Evolutionary conservation across 2,329 filamentous ascomycete species (phyloP).

Genomic region (Fusarium secorum): DNA sequence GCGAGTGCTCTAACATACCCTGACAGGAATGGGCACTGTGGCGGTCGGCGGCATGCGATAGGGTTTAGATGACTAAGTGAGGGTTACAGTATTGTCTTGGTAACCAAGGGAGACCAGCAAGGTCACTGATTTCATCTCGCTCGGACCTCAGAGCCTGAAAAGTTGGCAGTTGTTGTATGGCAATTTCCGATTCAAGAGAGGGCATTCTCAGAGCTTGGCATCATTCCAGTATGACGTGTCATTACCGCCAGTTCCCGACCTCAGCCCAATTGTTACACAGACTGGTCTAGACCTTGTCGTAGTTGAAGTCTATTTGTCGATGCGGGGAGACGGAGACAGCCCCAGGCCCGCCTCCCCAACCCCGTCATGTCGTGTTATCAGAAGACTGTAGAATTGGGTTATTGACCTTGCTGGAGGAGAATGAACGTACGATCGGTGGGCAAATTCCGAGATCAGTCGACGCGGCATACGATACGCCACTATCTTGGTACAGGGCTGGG

Average conservation of each 20-base stretch:
- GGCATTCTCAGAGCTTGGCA: too few species aligned
- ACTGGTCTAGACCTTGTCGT: not conserved
- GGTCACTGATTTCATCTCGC: too few species aligned
- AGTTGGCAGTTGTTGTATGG: too few species aligned
- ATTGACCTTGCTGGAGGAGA: fast-evolving
- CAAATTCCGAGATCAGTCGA: not conserved
- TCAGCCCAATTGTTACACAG: not conserved
- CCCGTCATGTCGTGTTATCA: not conserved
- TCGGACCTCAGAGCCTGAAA: too few species aligned
- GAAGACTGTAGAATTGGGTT: too few species aligned
- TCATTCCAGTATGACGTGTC: not conserved
- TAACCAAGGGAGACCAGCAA: too few species aligned
- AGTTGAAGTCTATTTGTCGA: not conserved
- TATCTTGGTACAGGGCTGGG: not conserved
- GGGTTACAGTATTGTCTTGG: too few species aligned
- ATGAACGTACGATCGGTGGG: not conserved
- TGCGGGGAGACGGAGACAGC: not conserved
- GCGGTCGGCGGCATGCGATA: too few species aligned
- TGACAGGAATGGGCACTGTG: too few species aligned
- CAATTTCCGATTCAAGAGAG: too few species aligned
- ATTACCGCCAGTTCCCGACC: not conserved
- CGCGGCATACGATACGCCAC: not conserved
- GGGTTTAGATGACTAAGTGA: too few species aligned
- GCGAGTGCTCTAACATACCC: too few species aligned
- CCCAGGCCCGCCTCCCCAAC: not conserved